Base-by-base conservation (phyloP, 2,329 filamentous ascomycete species). In the Stachybotrys echinatus region DNA sequence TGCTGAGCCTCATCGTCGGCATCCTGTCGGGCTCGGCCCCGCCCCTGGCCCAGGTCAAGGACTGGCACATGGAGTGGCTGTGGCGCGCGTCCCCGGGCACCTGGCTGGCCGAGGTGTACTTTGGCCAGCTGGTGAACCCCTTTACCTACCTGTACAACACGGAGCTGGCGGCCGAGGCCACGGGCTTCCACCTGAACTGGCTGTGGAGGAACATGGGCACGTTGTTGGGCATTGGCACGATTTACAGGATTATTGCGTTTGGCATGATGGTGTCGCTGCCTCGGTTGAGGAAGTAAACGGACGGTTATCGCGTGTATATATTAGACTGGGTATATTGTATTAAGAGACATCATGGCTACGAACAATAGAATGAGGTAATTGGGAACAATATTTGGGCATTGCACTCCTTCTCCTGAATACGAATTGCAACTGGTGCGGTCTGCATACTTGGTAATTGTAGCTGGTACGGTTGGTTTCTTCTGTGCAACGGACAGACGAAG, bases 21-120 rank as follows among this genome's bases (percentile, higher is more conserved):
- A 74, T 83, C 12, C 60, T 83, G 14, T 77, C 71, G 3, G 79
- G 80, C 4, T 73, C 78, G 8, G 74, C 75, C 3, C 80, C 80
- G 19, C 68, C 72, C 1, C 61, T 83, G 21, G 59, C 64, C 5
- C 73, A 70, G 48, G 78, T 80, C 8, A 67, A 70, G 51, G 55
- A 56, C 0, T 83, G 79, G 79, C 69, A 78, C 39, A 55, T 83
- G 56, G 72, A 74, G 48, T 79, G 78, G 76, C 63, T 83, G 12
- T 83, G 79, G 78, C 66, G 79, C 14, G 58, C 71, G 17, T 74
- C 69, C 10, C 80, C 79, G 0, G 79, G 74, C 3, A 75, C 76
- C 1, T 83, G 78, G 79, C 66, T 81, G 21, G 73, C 77, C 0
- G 79, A 83, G 61, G 60, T 76, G 12, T 82, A 81, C 58, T 80